phyloP scores from a whole-genome alignment of 176 grass and related monocot genomes.

The Avena sativa region DNA sequence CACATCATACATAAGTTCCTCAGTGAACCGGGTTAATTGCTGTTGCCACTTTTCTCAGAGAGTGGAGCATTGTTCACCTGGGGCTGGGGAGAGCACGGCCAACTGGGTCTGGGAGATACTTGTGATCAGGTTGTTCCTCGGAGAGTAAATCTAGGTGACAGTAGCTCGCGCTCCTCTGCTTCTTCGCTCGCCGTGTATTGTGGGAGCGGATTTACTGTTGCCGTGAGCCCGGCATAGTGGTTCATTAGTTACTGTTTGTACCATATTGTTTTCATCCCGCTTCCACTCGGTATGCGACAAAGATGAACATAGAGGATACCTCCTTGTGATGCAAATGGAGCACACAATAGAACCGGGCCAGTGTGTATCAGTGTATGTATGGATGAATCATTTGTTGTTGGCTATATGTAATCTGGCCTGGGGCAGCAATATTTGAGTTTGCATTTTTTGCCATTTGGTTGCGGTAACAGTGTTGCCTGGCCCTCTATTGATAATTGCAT shows the following conservation, averaged over 20 bases:
- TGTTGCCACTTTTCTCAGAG: constrained; percentile 47
- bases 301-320: not conserved
- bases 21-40: not conserved
- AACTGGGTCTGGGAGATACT: constrained; percentile 77
- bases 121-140: constrained; percentile 64
- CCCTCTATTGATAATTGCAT: constrained; percentile 5
- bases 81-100: constrained; percentile 97
- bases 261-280: not conserved
- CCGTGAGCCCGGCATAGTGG: constrained; percentile 31
- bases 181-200: constrained; percentile 55
- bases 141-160: constrained; percentile 52
- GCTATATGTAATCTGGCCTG: not conserved
- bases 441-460: not conserved
- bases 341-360: not conserved
- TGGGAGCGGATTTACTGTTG: constrained; percentile 87
- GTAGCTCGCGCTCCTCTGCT: constrained; percentile 17
- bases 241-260: not conserved
- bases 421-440: not conserved
- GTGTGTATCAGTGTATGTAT: too few relatives aligned
- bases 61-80: constrained; percentile 75
- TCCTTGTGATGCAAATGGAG: not conserved
- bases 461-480: not conserved
- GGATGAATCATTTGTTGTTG: constrained; percentile 1
- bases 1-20: not conserved
- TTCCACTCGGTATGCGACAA: not conserved